phyloP scores from a whole-genome alignment of 1,284 basidiomycete species.

The Thelephora terrestris region DNA sequence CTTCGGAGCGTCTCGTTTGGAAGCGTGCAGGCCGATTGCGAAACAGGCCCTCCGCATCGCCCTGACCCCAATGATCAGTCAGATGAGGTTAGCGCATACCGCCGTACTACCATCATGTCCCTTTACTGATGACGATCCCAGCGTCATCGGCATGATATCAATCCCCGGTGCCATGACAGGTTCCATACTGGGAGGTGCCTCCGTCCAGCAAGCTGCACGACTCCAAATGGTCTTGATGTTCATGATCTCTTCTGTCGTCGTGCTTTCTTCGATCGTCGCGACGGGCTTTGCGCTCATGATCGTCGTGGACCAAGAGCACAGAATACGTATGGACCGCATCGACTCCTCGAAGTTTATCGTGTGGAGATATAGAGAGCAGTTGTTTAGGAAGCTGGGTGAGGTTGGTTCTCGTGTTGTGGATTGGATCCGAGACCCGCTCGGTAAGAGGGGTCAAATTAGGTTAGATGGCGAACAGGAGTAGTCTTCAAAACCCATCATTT shows the following conservation, averaged over 20 bases:
- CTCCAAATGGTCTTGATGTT: conserved; percentile 90
- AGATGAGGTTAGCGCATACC: conserved; percentile 55
- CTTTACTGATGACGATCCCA: conserved; percentile 17
- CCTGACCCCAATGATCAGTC: conserved; percentile 72
- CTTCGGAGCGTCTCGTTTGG: conserved; percentile 70
- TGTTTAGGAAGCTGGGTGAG: no score
- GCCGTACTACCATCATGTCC: neutral
- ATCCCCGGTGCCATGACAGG: conserved; percentile 85
- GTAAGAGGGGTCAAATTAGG: no score
- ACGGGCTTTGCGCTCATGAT: conserved; percentile 50
- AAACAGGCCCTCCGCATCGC: conserved; percentile 71
- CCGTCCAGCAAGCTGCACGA: conserved; percentile 74
- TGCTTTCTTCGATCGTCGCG: conserved; percentile 55
- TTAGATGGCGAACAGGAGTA: no score
- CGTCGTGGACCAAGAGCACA: conserved; percentile 58
- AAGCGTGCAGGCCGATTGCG: conserved; percentile 71
- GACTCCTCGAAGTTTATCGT: conserved; percentile 38
- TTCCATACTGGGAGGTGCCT: conserved; percentile 76
- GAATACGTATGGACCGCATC: conserved; percentile 62
- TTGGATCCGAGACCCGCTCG: no score
- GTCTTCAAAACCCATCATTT: no score
- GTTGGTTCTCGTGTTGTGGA: no score
- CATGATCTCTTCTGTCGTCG: conserved; percentile 73
- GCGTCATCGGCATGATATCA: conserved; percentile 71
- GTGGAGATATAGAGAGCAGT: conserved; percentile 26